These are phyloP conservation scores for Ustilago sp. DNA, from an alignment of 1,284 basidiomycete genomes.

Conservation along the genomic window DNA sequence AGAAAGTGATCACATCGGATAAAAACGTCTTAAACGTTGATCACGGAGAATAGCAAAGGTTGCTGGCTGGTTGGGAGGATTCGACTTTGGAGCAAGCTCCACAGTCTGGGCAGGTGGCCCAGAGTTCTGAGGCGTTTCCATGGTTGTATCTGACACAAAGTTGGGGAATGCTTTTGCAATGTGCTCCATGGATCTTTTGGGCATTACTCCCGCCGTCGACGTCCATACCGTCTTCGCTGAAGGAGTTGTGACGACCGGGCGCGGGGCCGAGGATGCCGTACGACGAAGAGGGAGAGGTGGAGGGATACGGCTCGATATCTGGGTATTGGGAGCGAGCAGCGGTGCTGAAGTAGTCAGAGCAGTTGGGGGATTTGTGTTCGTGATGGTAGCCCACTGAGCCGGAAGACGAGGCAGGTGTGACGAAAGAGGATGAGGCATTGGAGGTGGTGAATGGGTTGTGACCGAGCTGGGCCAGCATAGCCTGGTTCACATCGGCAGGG, in stretches of 20 bases:
- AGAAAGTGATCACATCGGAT: constrained; percentile 14
- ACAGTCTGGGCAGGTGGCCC: constrained; percentile 59
- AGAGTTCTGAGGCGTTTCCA: constrained; percentile 52
- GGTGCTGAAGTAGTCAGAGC: constrained; percentile 43
- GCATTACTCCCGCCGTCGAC: constrained; percentile 20
- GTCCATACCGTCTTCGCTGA: constrained; percentile 37
- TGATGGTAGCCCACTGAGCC: constrained; percentile 26
- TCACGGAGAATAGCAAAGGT: constrained; percentile 51
- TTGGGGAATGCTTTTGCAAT: constrained; percentile 62
- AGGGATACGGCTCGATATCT: constrained; percentile 34
- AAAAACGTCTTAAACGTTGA: constrained; percentile 15
- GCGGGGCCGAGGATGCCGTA: constrained; percentile 49
- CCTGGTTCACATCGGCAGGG: constrained; percentile 48
- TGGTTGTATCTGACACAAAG: constrained; percentile 58
- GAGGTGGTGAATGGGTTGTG: constrained; percentile 26
- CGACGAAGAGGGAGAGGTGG: constrained; percentile 23
- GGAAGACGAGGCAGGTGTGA: constrained; percentile 29
- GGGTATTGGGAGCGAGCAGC: constrained; percentile 19
- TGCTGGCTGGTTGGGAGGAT: constrained; percentile 19
- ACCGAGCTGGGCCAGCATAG: constrained; percentile 51
- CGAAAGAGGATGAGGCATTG: constrained; percentile 7
- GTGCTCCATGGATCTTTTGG: constrained; percentile 36
- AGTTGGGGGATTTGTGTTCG: constrained; percentile 28
- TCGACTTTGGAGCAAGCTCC: constrained; percentile 49
- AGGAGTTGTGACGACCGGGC: constrained; percentile 14